phyloP scores from a whole-genome alignment of 441 rosid species.

The Pelargonium fulgidum region DNA sequence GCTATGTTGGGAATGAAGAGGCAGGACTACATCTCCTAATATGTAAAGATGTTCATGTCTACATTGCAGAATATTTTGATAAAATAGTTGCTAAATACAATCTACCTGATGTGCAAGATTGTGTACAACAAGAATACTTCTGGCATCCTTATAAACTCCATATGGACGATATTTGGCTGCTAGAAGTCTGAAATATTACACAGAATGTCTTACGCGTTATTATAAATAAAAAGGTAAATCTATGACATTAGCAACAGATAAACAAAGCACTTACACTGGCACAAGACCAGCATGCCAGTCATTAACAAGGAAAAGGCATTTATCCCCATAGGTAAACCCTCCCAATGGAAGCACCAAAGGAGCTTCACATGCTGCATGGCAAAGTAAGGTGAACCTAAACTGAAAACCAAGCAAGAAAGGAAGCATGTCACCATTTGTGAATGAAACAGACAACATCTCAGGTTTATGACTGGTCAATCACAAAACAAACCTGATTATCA shows the following conservation, averaged over 20 bases:
- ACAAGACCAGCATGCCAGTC: conserved; percentile 99
- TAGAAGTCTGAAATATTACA: conserved; percentile 51
- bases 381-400: conserved; percentile 89
- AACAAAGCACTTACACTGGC: conserved; percentile 51
- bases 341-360: conserved; percentile 87
- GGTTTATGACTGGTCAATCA: background rate
- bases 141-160: conserved; percentile 85
- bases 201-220: background rate
- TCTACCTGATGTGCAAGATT: conserved; percentile 92
- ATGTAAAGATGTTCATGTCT: no score
- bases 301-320: conserved; percentile 81
- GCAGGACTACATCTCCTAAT: no score
- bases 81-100: conserved; percentile 1
- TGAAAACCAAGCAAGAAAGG: conserved; percentile 39
- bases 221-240: background rate
- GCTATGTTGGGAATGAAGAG: no score
- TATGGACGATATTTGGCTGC: conserved; percentile 77
- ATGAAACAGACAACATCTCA: background rate
- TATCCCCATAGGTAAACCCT: conserved; percentile 87
- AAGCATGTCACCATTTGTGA: conserved; percentile 26
- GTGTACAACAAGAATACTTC: conserved; percentile 72
- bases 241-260: background rate
- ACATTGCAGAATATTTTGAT: no score
- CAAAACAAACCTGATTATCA: conserved; percentile 69
- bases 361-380: conserved; percentile 97